Evolutionary conservation across 2,329 filamentous ascomycete species (phyloP), one percentile per base, ranked within the genome.

Genomic region (Sphaerulina populicola): DNA sequence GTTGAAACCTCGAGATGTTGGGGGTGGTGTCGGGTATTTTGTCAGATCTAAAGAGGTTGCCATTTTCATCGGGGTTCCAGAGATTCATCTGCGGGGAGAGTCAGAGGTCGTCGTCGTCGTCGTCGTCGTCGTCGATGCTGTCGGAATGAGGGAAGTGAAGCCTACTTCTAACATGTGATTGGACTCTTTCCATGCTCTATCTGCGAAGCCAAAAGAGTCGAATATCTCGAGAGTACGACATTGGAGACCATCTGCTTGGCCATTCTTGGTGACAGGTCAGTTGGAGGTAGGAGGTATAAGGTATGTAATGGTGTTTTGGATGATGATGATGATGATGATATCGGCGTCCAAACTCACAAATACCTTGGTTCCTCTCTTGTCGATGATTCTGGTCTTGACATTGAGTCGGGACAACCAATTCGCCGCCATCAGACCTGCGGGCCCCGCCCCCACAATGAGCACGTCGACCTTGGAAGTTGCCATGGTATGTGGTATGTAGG

Each of bases 111-210:
- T 38, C 36, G 7, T 7, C 14, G 14, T 38, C 36, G 7, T 38
- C 36, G 7, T 7, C 14, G 18, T 18, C 18, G 18, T 18, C 18
- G 18, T 18, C 18, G 18, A 18, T 18, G 18, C 18, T 18, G 18
- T 18, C 18, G 2, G 18, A 18, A 18, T 18, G 18, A 18, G 18
- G 30, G 30, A 33, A 33, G 30, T 12, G 44, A 72, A 68, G 15
- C 63, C 64, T 51, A 82, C 77, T 68, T 83, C 82, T 5, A 82
- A 68, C 73, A 85, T 77, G 56, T 79, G 78, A 62, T 82, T 82
- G 6, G 76, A 73, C 57, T 86, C 82, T 37, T 78, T 78, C 78
- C 77, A 82, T 1, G 73, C 76, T 3, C 76, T 69, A 54, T 85
- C 74, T 1, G 71, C 79, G 44, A 87, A 77, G 0, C 77, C 82